Conservation (phyloP, 2,329 filamentous ascomycete species). For the Pseudogymnoascus sp. region DNA sequence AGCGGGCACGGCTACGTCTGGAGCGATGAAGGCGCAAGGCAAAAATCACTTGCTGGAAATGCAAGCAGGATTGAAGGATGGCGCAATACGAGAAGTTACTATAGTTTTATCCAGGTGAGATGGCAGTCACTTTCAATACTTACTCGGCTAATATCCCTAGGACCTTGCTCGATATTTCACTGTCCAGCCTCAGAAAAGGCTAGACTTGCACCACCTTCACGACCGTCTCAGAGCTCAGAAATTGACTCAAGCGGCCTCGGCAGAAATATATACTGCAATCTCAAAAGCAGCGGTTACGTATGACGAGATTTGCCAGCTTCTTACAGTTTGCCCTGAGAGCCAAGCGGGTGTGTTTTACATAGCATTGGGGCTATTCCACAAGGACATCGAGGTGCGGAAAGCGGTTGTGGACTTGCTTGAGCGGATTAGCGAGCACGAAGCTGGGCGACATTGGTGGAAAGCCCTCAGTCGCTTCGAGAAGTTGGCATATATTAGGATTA, state of each 20-base stretch:
- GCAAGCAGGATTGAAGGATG: conserved; percentile 92
- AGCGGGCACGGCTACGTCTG: conserved; percentile 92
- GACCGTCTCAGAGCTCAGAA: conserved; percentile 81
- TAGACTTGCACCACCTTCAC: conserved; percentile 87
- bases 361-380: conserved; percentile 85
- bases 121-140: conserved; percentile 18
- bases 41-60: conserved; percentile 82
- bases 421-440: conserved; percentile 76
- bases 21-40: conserved; percentile 72
- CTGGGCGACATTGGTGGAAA: conserved; percentile 88
- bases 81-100: conserved; percentile 92
- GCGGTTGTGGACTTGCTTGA: conserved; percentile 74
- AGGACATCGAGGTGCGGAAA: conserved; percentile 68
- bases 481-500: conserved; percentile 72
- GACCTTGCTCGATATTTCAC: background rate
- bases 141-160: background rate
- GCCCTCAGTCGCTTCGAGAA: conserved; percentile 81
- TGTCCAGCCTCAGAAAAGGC: conserved; percentile 49
- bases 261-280: conserved; percentile 78
- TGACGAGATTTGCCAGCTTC: conserved; percentile 75
- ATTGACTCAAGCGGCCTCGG: conserved; percentile 65
- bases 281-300: conserved; percentile 69
- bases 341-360: conserved; percentile 88
- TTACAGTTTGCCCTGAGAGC: conserved; percentile 75
- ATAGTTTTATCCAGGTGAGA: conserved; percentile 79